Conservation (phyloP, 2,329 filamentous ascomycete species). For the Phaeoacremonium minimum region DNA sequence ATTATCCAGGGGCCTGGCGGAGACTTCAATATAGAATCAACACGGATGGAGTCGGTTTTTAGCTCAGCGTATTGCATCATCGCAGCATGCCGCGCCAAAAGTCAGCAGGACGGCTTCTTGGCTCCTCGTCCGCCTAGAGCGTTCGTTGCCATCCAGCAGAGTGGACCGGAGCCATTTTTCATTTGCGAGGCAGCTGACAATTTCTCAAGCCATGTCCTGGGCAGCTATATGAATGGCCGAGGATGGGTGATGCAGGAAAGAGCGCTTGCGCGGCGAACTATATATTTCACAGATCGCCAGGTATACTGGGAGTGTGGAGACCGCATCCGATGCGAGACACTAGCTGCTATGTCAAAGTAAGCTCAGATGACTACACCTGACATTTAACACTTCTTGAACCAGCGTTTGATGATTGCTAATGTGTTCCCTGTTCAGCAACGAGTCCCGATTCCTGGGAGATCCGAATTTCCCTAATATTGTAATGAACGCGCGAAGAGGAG, state of each 20-base stretch:
- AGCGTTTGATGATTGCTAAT: neutral
- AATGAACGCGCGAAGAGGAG: conserved; percentile 5
- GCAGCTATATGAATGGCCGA: conserved; percentile 23
- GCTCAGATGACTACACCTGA: conserved; percentile 5
- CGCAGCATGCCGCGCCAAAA: conserved; percentile 12
- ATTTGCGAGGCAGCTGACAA: conserved; percentile 23
- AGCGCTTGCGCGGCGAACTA: conserved; percentile 26
- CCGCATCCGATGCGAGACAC: conserved; percentile 27
- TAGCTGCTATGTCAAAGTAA: conserved; percentile 25
- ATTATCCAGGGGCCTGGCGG: conserved; percentile 6
- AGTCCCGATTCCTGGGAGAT: conserved; percentile 19
- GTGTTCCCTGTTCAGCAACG: neutral
- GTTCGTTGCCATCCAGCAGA: conserved; percentile 5
- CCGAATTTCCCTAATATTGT: conserved; percentile 18
- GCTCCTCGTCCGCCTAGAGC: conserved; percentile 5
- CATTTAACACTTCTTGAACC: neutral
- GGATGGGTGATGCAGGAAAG: conserved; percentile 34
- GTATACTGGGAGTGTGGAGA: conserved; percentile 33
- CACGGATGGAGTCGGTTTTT: conserved; percentile 16
- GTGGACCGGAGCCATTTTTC: conserved; percentile 8
- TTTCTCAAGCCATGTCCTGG: conserved; percentile 23
- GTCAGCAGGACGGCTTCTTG: conserved; percentile 15
- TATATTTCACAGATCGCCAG: conserved; percentile 28
- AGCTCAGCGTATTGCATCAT: conserved; percentile 17
- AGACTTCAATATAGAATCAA: conserved; percentile 12